Conservation (phyloP, 2,329 filamentous ascomycete genomes). For the Alternaria sp. region DNA sequence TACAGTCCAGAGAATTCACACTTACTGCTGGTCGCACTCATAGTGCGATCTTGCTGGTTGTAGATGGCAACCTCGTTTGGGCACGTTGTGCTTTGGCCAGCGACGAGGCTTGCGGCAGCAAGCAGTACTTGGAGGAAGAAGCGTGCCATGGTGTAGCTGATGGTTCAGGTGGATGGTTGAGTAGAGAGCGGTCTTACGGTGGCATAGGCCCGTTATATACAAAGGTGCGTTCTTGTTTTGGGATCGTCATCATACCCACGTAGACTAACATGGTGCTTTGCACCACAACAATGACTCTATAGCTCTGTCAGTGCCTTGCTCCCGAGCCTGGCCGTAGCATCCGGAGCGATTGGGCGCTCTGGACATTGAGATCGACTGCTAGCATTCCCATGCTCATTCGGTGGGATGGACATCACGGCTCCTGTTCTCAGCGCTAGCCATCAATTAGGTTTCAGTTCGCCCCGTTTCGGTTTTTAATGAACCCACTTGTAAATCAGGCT, state of each 20-base stretch:
- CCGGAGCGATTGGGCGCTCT: background rate
- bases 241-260: background rate
- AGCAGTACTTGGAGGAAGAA: background rate
- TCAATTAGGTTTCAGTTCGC: background rate
- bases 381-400: background rate
- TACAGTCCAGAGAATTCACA: background rate
- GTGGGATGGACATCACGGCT: background rate
- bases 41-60: constrained; percentile 12
- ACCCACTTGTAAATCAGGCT: background rate
- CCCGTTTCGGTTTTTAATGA: background rate
- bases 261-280: background rate
- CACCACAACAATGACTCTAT: background rate
- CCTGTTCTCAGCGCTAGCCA: background rate
- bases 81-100: constrained; percentile 2
- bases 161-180: background rate
- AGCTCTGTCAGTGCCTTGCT: background rate
- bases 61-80: constrained; percentile 15
- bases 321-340: background rate
- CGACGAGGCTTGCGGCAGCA: constrained; percentile 1
- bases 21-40: constrained; percentile 11
- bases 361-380: background rate
- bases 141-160: constrained; percentile 1
- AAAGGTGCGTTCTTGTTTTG: background rate
- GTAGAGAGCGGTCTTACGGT: background rate
- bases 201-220: background rate